Percentiles rank a stretch among this genome's conserved stretches.
Evolutionary conservation across 257 asterid species (phyloP).

Genomic region (Penstemon eatonii): DNA sequence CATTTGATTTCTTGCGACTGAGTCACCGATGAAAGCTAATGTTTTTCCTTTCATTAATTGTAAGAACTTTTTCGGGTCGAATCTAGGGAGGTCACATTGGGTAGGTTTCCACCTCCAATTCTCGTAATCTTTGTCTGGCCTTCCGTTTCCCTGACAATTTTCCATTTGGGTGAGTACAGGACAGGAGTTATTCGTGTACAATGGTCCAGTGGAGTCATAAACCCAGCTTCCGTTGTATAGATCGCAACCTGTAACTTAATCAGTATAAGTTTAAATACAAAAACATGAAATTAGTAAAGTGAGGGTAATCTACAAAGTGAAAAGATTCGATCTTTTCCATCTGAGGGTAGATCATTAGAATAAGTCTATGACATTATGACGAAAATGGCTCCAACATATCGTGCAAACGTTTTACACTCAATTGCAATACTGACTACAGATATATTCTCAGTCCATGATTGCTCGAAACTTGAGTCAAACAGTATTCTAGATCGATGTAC

Average conservation of each 20-base stretch:
- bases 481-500: slow-evolving; percentile 1
- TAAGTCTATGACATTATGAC: background rate
- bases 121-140: slow-evolving; percentile 91
- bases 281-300: slow-evolving; percentile 7
- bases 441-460: background rate
- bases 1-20: slow-evolving; percentile 98
- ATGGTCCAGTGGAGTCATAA: slow-evolving; percentile 64
- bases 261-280: slow-evolving; percentile 14
- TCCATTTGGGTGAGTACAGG: slow-evolving; percentile 86
- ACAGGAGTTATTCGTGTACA: slow-evolving; percentile 82
- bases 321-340: background rate
- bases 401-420: slow-evolving; percentile 5
- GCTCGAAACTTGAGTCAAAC: slow-evolving; percentile 9
- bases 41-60: slow-evolving; percentile 92
- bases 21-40: slow-evolving; percentile 91
- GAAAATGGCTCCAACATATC: slow-evolving; percentile 4
- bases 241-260: slow-evolving; percentile 67
- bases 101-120: slow-evolving; percentile 94
- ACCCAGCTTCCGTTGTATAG: slow-evolving; percentile 84
- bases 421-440: slow-evolving; percentile 2
- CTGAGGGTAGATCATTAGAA: background rate
- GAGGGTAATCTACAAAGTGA: background rate
- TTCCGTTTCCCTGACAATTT: slow-evolving; percentile 96
- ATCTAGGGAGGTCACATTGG: slow-evolving; percentile 76
- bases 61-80: slow-evolving; percentile 70